Evolutionary conservation across 2,329 filamentous ascomycete genomes (phyloP), one percentile per base, ranked within the genome.

Genomic region (Pyricularia grisea): DNA sequence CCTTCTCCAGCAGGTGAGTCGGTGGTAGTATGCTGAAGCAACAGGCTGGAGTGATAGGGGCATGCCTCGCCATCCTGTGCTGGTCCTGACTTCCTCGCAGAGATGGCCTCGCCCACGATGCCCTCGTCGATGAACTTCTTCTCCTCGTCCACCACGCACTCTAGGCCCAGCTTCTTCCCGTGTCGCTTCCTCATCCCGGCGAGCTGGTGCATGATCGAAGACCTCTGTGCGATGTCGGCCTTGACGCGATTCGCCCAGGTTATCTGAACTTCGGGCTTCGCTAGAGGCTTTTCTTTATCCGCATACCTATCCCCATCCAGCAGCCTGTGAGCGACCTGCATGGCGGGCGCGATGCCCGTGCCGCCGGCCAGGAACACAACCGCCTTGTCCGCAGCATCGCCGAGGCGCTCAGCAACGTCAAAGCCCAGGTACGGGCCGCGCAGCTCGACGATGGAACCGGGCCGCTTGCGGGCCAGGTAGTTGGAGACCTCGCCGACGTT

Each of bases 291-390:
- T 36, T 67, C 67, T 36, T 69, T 80, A 75, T 72, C 77, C 7
- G 64, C 68, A 7, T 65, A 42, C 72, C 73, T 67, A 75, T 70
- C 72, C 25, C 77, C 73, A 70, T 83, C 78, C 4, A 88, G 79
- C 12, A 94, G 78, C 0, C 87, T 86, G 71, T 88, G 81, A 1
- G 89, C 92, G 60, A 91, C 87, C 79, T 98, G 94, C 77, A 98
- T 79, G 9, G 94, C 95, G 0, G 94, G 92, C 20, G 93, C 93
- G 73, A 99, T 91, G 0, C 95, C 94, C 0, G 95, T 99, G 0
- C 95, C 95, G 1, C 94, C 95, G 1, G 94, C 95, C 27, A 98
- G 81, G 75, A 98, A 97, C 1, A 97, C 82, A 2, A 97, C 83
- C 70, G 85, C 84, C 7, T 50, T 67, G 36, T 28, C 50, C 30